These are phyloP conservation scores for Tanozyma kutaoensis DNA, from an alignment of 805 yeast species.

Conservation along the genomic window DNA sequence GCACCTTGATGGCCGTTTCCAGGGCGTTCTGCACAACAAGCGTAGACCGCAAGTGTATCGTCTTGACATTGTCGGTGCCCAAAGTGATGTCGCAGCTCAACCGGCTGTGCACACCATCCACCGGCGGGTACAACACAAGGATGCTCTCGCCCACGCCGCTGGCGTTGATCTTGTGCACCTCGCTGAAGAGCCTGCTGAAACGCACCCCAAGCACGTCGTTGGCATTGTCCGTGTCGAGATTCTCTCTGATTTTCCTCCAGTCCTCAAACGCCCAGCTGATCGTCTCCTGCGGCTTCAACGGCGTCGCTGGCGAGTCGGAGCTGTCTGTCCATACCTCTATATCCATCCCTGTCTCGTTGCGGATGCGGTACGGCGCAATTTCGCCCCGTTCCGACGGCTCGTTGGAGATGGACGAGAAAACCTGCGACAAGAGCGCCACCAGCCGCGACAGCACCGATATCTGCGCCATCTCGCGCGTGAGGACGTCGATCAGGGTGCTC, in stretches of 20 bases:
- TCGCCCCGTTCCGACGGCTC: constrained; percentile 57
- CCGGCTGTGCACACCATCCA: constrained; percentile 55
- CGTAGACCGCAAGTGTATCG: constrained; percentile 67
- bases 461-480: constrained; percentile 69
- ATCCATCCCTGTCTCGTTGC: constrained; percentile 77
- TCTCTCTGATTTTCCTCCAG: constrained; percentile 80
- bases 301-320: constrained; percentile 32
- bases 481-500: constrained; percentile 40
- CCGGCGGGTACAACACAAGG: constrained; percentile 50
- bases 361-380: constrained; percentile 67
- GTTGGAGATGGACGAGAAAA: constrained; percentile 42
- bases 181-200: constrained; percentile 42
- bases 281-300: constrained; percentile 10
- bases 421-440: constrained; percentile 61
- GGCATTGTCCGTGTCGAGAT: constrained; percentile 50
- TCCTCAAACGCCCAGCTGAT: constrained; percentile 90
- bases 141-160: constrained; percentile 77
- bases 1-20: constrained; percentile 44
- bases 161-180: constrained; percentile 46
- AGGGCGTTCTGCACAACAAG: constrained; percentile 49
- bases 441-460: constrained; percentile 72
- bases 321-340: constrained; percentile 62
- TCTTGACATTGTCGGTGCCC: constrained; percentile 67
- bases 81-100: constrained; percentile 58
- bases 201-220: constrained; percentile 53